Evolutionary conservation across 331 rosid species (phyloP), one percentile per base, ranked within the genome.

Genomic region (Malus hybrid): DNA sequence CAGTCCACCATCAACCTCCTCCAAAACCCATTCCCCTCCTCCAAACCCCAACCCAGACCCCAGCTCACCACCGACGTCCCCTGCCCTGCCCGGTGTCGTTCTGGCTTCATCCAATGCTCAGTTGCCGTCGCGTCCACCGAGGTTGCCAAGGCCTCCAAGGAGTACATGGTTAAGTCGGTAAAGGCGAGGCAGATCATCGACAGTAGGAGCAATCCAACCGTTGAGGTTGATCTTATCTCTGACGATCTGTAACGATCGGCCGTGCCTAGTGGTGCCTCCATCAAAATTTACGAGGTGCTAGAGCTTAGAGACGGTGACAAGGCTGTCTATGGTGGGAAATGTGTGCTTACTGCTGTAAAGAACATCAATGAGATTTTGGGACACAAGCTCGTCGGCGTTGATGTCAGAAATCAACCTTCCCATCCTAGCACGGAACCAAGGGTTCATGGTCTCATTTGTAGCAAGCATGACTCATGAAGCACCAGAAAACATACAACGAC

Each of bases 261-360:
- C 2, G 99, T 94, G 3, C 99, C 99, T 14, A 94, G 99, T 14
- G 97, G 97, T 4, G 99, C 99, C 5, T 94, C 99, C 55, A 94
- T 97, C 14, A 96, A 97, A 79, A 92, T 92, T 81, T 94, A 92
- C 69, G 99, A 94, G 86, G 99, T 97, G 7, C 70, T 94, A 80
- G 97, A 94, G 89, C 99, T 94, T 19, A 85, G 99, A 71, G 99
- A 94, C 56, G 97, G 96, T 0, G 99, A 90, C 75, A 86, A 87
- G 76, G 76, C 80, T 29, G 93, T 92, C 33, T 94, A 85, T 54
- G 92, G 99, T 15, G 99, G 99, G 18, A 94, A 94, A 76, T 97
- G 99, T 12, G 99, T 94, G 44, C 99, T 90, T 14, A 76, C 78
- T 28, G 99, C 99, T 29, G 92, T 94, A 9, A 85, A 78, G 68